A percentile compares a stretch with the other conserved stretches of the same genome.
Conservation (phyloP, 371 early-diverging fungal species). For the Zancudomyces culisetae region DNA sequence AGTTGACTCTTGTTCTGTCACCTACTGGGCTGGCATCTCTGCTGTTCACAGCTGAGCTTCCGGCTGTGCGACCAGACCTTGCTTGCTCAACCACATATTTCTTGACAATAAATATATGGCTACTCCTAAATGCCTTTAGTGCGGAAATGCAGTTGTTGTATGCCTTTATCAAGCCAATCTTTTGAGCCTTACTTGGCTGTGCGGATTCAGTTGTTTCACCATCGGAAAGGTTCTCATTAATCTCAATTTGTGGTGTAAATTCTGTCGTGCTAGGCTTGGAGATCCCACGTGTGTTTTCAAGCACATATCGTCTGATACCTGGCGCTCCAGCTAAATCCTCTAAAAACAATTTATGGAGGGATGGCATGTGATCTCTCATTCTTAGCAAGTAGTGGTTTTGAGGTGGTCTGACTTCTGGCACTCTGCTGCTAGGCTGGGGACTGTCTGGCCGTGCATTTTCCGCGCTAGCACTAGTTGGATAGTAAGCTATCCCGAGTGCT, state of each 20-base stretch:
- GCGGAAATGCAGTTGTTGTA: slow-evolving; percentile 64
- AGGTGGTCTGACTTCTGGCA: slow-evolving; percentile 19
- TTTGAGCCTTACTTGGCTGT: slow-evolving; percentile 28
- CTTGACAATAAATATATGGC: slow-evolving; percentile 79
- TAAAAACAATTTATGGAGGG: slow-evolving; percentile 66
- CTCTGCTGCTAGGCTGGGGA: background rate
- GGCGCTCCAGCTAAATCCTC: slow-evolving; percentile 41
- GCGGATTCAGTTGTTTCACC: slow-evolving; percentile 6
- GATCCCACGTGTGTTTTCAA: slow-evolving; percentile 6
- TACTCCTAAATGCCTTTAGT: slow-evolving; percentile 72
- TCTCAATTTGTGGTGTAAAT: background rate
- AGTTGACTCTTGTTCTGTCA: too few relatives aligned
- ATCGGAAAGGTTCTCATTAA: slow-evolving; percentile 16
- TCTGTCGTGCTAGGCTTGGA: background rate
- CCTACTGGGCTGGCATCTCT: too few relatives aligned
- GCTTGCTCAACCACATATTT: slow-evolving; percentile 81
- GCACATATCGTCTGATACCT: slow-evolving; percentile 20
- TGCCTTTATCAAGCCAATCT: slow-evolving; percentile 31
- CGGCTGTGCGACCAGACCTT: too few relatives aligned
- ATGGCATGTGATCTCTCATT: slow-evolving; percentile 89
- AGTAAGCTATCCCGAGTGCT: slow-evolving; percentile 76
- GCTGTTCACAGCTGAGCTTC: too few relatives aligned
- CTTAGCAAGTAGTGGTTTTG: slow-evolving; percentile 49
- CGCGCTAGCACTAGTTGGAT: slow-evolving; percentile 34
- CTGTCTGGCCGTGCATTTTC: background rate